Percentiles rank a stretch among this genome's conserved stretches.
Evolutionary conservation across 2,329 filamentous ascomycete species (phyloP).

Genomic region (Aspergillus carbonarius): DNA sequence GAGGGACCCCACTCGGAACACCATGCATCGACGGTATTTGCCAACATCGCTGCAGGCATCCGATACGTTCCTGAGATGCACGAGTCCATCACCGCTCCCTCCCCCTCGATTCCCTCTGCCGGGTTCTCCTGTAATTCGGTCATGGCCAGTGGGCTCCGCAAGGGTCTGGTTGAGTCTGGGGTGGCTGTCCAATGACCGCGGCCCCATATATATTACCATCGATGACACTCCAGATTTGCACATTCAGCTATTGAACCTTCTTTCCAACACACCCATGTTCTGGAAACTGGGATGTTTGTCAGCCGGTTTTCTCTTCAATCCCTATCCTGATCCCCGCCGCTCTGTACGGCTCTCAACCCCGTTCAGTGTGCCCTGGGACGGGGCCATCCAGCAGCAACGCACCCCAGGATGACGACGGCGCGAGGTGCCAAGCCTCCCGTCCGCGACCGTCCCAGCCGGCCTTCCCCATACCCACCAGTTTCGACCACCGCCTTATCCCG

Average conservation of each 20-base stretch:
- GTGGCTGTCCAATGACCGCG: slow-evolving; percentile 15
- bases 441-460: slow-evolving; percentile 20
- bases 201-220: neutral
- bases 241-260: neutral
- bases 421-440: slow-evolving; percentile 31
- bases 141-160: neutral
- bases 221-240: slow-evolving; percentile 6
- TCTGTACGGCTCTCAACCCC: too few species aligned
- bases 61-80: neutral
- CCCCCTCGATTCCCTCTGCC: neutral
- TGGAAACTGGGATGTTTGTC: neutral
- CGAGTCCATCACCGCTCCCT: neutral
- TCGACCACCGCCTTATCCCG: slow-evolving; percentile 13
- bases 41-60: neutral
- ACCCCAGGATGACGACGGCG: slow-evolving; percentile 13
- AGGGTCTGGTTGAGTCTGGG: neutral
- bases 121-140: neutral
- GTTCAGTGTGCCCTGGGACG: too few species aligned
- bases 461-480: slow-evolving; percentile 30
- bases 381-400: too few species aligned
- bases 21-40: neutral
- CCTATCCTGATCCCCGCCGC: too few species aligned
- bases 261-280: neutral
- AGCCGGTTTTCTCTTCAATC: neutral
- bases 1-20: neutral